These are phyloP conservation scores for Zymoseptoria passerinii DNA, from an alignment of 2,329 filamentous ascomycete species.

Conservation along the genomic window DNA sequence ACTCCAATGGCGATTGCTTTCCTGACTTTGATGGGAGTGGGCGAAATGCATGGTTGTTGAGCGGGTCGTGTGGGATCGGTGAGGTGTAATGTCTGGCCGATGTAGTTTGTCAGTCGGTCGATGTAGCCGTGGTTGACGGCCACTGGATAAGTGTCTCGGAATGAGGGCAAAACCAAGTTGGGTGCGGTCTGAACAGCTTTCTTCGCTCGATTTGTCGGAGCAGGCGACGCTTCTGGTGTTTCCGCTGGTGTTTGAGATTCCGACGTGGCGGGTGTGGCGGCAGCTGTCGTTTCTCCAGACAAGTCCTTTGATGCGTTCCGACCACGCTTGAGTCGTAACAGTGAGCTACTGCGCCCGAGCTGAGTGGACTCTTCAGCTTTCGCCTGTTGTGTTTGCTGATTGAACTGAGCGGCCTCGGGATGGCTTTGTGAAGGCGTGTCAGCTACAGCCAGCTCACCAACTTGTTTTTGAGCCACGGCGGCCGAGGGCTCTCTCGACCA, in stretches of 20 bases:
- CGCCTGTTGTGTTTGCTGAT: slow-evolving; percentile 30
- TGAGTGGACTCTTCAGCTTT: slow-evolving; percentile 6
- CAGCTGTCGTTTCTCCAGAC: slow-evolving; percentile 16
- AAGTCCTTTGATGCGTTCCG: slow-evolving; percentile 14
- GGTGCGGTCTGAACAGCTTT: slow-evolving; percentile 29
- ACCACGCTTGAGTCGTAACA: slow-evolving; percentile 20
- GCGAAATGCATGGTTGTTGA: slow-evolving; percentile 61
- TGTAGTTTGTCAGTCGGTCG: slow-evolving; percentile 32
- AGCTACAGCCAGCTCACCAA: slow-evolving; percentile 43
- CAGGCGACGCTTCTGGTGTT: slow-evolving; percentile 16
- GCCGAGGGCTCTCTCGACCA: slow-evolving; percentile 60
- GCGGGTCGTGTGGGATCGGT: slow-evolving; percentile 44
- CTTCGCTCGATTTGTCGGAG: slow-evolving; percentile 22
- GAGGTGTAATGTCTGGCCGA: slow-evolving; percentile 28
- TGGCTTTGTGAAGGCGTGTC: slow-evolving; percentile 43
- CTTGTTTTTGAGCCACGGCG: slow-evolving; percentile 49
- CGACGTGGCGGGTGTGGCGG: slow-evolving; percentile 17
- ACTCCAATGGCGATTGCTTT: slow-evolving; percentile 89
- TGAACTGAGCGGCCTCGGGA: slow-evolving; percentile 45
- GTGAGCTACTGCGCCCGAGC: slow-evolving; percentile 13
- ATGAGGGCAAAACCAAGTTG: slow-evolving; percentile 63
- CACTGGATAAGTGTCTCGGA: slow-evolving; percentile 56
- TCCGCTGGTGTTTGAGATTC: slow-evolving; percentile 14
- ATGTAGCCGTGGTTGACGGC: slow-evolving; percentile 40
- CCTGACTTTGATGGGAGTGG: slow-evolving; percentile 60